Evolutionary conservation across 495 filamentous ascomycete species (phyloP).

Genomic region (Melanomma pulvis-pyrius): DNA sequence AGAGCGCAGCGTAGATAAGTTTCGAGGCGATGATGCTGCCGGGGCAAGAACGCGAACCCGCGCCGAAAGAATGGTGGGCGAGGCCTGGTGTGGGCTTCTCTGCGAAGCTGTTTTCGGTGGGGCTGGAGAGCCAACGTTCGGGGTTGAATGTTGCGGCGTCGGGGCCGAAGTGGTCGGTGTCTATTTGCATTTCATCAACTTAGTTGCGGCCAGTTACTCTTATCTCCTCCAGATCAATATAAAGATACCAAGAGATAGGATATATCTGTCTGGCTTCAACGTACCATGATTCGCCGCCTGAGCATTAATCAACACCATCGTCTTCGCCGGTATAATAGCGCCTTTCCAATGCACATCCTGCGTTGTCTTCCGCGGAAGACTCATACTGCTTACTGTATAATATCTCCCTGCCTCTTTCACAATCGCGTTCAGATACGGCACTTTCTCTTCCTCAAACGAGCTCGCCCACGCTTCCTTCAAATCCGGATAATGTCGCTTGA

Average conservation of each 20-base stretch:
- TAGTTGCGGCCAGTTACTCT: not conserved
- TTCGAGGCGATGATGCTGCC: conserved; percentile 56
- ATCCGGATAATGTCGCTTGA: conserved; percentile 54
- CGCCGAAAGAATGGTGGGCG: conserved; percentile 56
- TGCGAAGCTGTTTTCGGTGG: conserved; percentile 42
- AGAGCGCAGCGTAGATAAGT: conserved; percentile 54
- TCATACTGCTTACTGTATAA: conserved; percentile 60
- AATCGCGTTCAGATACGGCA: conserved; percentile 68
- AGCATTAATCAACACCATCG: conserved; percentile 61
- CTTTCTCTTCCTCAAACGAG: conserved; percentile 56
- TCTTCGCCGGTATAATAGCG: conserved; percentile 57
- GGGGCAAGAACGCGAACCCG: conserved; percentile 57
- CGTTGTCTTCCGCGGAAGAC: conserved; percentile 55
- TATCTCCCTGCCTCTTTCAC: conserved; percentile 61
- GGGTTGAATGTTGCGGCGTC: conserved; percentile 57
- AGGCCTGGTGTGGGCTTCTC: conserved; percentile 50
- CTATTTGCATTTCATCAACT: conserved; percentile 36
- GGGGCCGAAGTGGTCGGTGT: conserved; percentile 56
- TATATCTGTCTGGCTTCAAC: too few species aligned
- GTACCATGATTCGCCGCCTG: conserved; percentile 62
- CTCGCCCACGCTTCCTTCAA: conserved; percentile 54
- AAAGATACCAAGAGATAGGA: too few species aligned
- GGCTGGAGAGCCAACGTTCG: conserved; percentile 51
- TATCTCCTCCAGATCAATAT: not conserved
- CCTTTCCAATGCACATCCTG: conserved; percentile 59